phyloP scores from a whole-genome alignment of 75 land plant species.

The Ceratopteris richardii region DNA sequence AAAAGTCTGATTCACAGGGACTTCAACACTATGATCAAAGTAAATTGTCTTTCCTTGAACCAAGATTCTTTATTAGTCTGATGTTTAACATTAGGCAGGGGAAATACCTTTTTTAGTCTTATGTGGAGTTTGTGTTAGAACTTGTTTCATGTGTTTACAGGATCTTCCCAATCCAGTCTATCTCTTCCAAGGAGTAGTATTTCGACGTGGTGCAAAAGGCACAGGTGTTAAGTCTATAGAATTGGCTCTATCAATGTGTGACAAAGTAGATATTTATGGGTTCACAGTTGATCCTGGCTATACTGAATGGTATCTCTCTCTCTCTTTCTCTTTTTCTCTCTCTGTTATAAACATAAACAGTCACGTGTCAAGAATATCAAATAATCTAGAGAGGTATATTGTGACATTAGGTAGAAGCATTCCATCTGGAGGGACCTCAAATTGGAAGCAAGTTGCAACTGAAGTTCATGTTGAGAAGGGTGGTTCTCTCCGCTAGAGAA shows the following conservation, averaged over 20 bases:
- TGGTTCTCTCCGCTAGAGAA: no score
- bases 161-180: slow-evolving; percentile 91
- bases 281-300: slow-evolving; percentile 99
- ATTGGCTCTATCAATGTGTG: slow-evolving; percentile 93
- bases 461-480: no score
- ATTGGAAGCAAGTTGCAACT: no score
- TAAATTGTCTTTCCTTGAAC: slow-evolving; percentile 18
- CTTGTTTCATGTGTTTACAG: slow-evolving; percentile 30
- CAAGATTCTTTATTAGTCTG: no score
- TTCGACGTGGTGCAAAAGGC: slow-evolving; percentile 98
- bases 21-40: slow-evolving; percentile 92
- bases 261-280: slow-evolving; percentile 89
- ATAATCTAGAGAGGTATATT: no score
- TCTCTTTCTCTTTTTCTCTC: neutral
- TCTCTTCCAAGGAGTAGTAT: slow-evolving; percentile 91
- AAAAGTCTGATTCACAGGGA: slow-evolving; percentile 90
- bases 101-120: neutral
- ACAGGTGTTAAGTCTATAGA: slow-evolving; percentile 97
- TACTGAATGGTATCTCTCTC: slow-evolving; percentile 66
- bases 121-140: no score
- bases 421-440: no score
- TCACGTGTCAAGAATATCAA: no score
- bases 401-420: no score
- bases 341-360: no score
- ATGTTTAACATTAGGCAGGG: neutral